Base-by-base conservation (phyloP, 768 basidiomycete genomes). In the Fistulinella prunicolor region DNA sequence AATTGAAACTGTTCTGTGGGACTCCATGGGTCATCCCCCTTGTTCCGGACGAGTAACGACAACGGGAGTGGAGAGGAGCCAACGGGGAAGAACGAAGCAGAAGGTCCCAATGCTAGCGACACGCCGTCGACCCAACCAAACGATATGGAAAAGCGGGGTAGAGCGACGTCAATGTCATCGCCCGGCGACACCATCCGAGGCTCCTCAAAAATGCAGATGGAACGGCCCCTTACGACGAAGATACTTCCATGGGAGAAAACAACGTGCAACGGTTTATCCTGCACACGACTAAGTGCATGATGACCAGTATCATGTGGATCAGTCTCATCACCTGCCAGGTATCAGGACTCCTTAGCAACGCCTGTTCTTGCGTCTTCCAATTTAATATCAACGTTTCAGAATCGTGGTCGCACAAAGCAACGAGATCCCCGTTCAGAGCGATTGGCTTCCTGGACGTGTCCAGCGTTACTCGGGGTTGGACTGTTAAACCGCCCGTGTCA, bases 81-180 rank as follows among this genome's bases (percentile, higher is more conserved):
- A 5, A n/a, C 29, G 17, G 50, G 36, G n/a, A 6, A 29, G 24
- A 28, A 24, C 5, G 43, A 40, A 1, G 35, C 26, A 17, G 43
- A 21, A 10, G 54, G 44, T 16, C 41, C 38, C 47, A 62, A 53
- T 1, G 69, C 53, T 2, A 78, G 71, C 2, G 74, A 74, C 30
- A 82, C 70, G 8, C 79, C 78, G 44, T 86, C 85, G 13, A 84
- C 75, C 84, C 84, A 86, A 14, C 84, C 84, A 54, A 84, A 85
- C 3, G 79, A 78, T 1, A 73, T 75, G 32, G 73, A 59, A 0
- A 76, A 69, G 1, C 57, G 44, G 45, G 77, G 73, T 0, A 67
- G 47, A 4, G 49, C 44, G 4, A 43, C 46, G 26, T 55, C 42
- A 10, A 61, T 58, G 23, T 52, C 22, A 8, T 55, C 37, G 0